A percentile compares a stretch with the other conserved stretches of the same genome.
These are phyloP conservation scores for Fusarium nisikadoi DNA, from an alignment of 2,329 filamentous ascomycete genomes.

Conservation along the genomic window DNA sequence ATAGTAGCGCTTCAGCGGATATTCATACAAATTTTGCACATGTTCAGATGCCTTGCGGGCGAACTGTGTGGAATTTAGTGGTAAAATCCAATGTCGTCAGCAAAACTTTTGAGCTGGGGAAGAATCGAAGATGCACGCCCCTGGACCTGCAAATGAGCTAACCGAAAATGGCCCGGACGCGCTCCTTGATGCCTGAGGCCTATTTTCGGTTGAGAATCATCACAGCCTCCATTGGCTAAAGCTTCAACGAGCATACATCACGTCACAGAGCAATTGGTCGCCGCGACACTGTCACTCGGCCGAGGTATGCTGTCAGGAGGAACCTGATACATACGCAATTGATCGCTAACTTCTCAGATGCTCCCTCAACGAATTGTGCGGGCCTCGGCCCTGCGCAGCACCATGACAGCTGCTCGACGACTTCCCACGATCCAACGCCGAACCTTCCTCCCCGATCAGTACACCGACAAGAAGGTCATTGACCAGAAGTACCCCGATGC, in stretches of 20 bases:
- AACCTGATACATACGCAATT: slow-evolving; percentile 6
- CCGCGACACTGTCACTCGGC: slow-evolving; percentile 46
- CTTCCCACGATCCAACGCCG: slow-evolving; percentile 67
- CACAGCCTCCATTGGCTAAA: slow-evolving; percentile 48
- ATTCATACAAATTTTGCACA: slow-evolving; percentile 63
- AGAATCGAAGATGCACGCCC: slow-evolving; percentile 45
- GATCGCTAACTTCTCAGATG: slow-evolving; percentile 60
- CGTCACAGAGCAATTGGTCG: slow-evolving; percentile 53
- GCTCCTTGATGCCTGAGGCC: slow-evolving; percentile 51
- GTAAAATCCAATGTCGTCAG: slow-evolving; percentile 58
- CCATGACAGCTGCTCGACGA: slow-evolving; percentile 59
- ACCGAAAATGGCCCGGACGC: slow-evolving; percentile 43
- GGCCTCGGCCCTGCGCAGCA: slow-evolving; percentile 57
- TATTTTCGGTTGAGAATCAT: slow-evolving; percentile 42
- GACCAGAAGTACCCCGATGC: slow-evolving; percentile 65
- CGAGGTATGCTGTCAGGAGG: slow-evolving; percentile 43
- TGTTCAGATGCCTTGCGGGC: slow-evolving; percentile 62
- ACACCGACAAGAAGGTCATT: slow-evolving; percentile 58
- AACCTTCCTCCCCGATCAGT: slow-evolving; percentile 63
- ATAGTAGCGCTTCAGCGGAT: slow-evolving; percentile 58
- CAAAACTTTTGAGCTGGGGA: slow-evolving; percentile 59
- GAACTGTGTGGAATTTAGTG: slow-evolving; percentile 57
- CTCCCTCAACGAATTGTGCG: slow-evolving; percentile 68
- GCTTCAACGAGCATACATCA: slow-evolving; percentile 46
- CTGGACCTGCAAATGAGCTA: slow-evolving; percentile 38